Evolutionary conservation across 2,329 filamentous ascomycete genomes (phyloP).

Genomic region (Neopestalotiopsis sp.): DNA sequence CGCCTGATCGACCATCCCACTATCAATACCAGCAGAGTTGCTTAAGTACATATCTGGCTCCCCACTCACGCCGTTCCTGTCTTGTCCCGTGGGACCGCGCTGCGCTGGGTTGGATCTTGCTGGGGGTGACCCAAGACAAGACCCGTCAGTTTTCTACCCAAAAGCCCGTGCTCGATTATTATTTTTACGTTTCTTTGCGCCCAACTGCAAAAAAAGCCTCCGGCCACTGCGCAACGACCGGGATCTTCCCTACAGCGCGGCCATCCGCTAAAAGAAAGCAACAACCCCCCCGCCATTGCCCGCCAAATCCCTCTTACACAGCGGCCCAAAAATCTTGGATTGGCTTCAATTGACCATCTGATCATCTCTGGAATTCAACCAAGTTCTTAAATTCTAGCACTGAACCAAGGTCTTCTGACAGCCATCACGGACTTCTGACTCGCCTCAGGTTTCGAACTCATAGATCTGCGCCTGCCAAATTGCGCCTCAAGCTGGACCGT

Average conservation of each 20-base stretch:
- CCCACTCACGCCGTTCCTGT: constrained; percentile 4
- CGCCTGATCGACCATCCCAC: constrained; percentile 6
- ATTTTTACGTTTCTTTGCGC: constrained; percentile 15
- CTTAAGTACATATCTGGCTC: constrained; percentile 17
- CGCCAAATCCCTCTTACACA: constrained; percentile 9
- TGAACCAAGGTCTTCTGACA: constrained; percentile 6
- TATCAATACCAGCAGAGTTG: constrained; percentile 8
- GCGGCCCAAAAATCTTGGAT: constrained; percentile 10
- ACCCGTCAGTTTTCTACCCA: constrained; percentile 11
- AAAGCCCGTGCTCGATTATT: background rate
- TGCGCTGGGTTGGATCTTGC: background rate
- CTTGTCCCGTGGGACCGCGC: background rate
- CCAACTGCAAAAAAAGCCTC: constrained; percentile 19
- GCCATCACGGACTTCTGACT: background rate
- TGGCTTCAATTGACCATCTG: constrained; percentile 15
- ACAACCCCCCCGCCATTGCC: background rate
- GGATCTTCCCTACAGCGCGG: constrained; percentile 22
- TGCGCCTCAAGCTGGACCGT: background rate
- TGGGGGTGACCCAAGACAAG: background rate
- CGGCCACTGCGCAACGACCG: constrained; percentile 15
- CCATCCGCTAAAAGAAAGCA: constrained; percentile 11
- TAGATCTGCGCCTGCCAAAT: background rate
- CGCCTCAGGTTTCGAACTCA: constrained; percentile 1
- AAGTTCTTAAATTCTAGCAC: background rate
- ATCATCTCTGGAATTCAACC: background rate